These are phyloP conservation scores for Plectosphaerella plurivora DNA, from an alignment of 2,329 filamentous ascomycete genomes.

Conservation along the genomic window DNA sequence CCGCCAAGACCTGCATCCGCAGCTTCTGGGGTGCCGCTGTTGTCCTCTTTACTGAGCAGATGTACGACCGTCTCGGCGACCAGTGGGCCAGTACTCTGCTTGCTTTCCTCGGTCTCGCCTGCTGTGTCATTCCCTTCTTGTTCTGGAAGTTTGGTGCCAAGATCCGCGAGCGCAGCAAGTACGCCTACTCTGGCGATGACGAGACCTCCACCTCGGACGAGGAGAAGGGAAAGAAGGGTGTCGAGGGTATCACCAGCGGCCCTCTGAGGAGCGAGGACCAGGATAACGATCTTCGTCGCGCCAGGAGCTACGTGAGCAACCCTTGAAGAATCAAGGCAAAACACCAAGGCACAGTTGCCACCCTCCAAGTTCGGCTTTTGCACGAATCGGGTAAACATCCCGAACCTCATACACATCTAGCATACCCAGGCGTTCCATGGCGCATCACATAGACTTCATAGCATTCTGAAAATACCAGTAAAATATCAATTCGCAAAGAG, in stretches of 20 bases:
- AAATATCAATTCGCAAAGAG: no score
- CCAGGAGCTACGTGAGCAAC: conserved; percentile 42
- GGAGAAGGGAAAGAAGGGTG: conserved; percentile 28
- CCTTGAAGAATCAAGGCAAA: conserved; percentile 21
- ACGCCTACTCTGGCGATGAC: conserved; percentile 64
- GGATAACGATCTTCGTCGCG: conserved; percentile 35
- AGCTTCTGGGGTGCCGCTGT: conserved; percentile 75
- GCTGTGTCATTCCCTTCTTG: conserved; percentile 76
- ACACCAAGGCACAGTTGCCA: no score
- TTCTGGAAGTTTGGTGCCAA: conserved; percentile 74
- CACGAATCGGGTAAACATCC: no score
- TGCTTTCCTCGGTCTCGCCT: conserved; percentile 69
- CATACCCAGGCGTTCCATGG: neutral
- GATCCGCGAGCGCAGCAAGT: conserved; percentile 67
- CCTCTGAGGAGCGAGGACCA: conserved; percentile 24
- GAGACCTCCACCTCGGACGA: conserved; percentile 29
- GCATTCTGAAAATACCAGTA: neutral
- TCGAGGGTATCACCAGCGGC: conserved; percentile 14
- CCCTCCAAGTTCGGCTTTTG: no score
- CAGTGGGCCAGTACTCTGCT: conserved; percentile 73
- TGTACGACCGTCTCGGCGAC: conserved; percentile 69
- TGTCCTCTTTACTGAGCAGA: conserved; percentile 77
- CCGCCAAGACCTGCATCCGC: conserved; percentile 75
- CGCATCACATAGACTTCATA: neutral
- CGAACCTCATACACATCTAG: no score